Evolutionary conservation across 257 asterid species (phyloP), one percentile per base, ranked within the genome.

Genomic region (Capsicum rhomboideum): DNA sequence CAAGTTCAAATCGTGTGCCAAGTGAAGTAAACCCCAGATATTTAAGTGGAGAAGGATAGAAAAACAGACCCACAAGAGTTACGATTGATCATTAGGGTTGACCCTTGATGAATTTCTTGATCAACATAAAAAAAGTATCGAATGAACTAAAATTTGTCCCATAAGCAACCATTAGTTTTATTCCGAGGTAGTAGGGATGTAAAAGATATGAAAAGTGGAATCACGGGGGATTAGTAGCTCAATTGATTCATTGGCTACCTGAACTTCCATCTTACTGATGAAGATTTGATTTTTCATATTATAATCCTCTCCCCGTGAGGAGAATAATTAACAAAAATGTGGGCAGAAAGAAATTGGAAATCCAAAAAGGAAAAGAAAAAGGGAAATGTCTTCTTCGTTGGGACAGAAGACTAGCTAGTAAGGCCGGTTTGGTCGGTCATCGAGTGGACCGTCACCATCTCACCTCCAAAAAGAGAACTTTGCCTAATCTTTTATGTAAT

Each of bases 381-480:
- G 10, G 40, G 18, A 31, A 14, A n/a, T 78, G 88, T 88, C 89
- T 34, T 77, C 79, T 69, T 91, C 93, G 81, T 64, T 46, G 83
- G 67, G 82, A 77, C 83, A 77, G 66, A 49, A 84, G 46, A 86
- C 78, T 37, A 50, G 78, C 26, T 40, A 26, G 20, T n/a, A 83
- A 79, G 95, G 97, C 26, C 95, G 98, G 97, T 88, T 89, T 90
- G 97, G 94, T 86, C 97, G 98, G 98, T 85, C 88, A 77, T 12
- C 86, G 23, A 75, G 44, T 85, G 93, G 88, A 91, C 91, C 90
- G 87, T 97, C 95, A 90, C 91, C 89, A 87, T 85, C 78, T 46
- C 58, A 53, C 66, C 68, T 29, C 88, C 83, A 52, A 10, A 31
- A 42, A 61, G 58, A 46, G 29, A 75, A 61, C 50, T 58, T 63